Conservation (phyloP, 1,284 basidiomycete genomes). For the Xerocomus amazonicus region DNA sequence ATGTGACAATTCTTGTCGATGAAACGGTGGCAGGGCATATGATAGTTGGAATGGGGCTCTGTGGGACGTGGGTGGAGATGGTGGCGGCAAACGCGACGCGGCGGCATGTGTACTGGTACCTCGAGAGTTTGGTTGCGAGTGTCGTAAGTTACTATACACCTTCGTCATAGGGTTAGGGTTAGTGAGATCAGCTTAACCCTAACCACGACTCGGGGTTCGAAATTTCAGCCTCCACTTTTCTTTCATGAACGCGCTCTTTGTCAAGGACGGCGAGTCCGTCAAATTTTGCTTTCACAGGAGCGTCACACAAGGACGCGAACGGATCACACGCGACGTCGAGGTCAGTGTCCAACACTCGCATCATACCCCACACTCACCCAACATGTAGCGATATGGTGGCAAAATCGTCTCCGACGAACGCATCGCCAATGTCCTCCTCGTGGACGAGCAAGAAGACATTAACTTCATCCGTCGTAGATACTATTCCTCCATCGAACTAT, state of each 20-base stretch:
- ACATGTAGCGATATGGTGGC: constrained; percentile 22
- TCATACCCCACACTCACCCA: not conserved
- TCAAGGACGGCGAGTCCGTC: constrained; percentile 22
- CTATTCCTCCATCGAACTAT: constrained; percentile 19
- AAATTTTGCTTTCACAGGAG: constrained; percentile 31
- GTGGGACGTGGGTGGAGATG: constrained; percentile 58
- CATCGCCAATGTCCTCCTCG: constrained; percentile 25
- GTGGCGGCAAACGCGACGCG: constrained; percentile 26
- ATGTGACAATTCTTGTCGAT: constrained; percentile 53
- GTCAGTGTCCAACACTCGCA: constrained; percentile 10
- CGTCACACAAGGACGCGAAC: constrained; percentile 20
- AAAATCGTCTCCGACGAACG: constrained; percentile 17
- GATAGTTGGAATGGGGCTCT: constrained; percentile 43
- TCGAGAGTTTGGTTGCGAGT: constrained; percentile 24
- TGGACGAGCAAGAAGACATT: constrained; percentile 30
- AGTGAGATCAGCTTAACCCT: constrained; percentile 25
- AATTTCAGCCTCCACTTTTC: constrained; percentile 11
- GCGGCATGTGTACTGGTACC: constrained; percentile 26
- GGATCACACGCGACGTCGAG: constrained; percentile 22
- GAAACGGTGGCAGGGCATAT: constrained; percentile 39
- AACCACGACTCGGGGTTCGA: constrained; percentile 31
- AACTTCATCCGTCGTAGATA: constrained; percentile 23
- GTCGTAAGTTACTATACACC: constrained; percentile 30
- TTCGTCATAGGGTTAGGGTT: constrained; percentile 6
- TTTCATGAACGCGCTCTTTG: constrained; percentile 15